Percentiles rank a stretch among this genome's conserved stretches.
These are phyloP conservation scores for Aureobasidium leucospermi DNA, from an alignment of 2,329 filamentous ascomycete genomes.

Conservation along the genomic window DNA sequence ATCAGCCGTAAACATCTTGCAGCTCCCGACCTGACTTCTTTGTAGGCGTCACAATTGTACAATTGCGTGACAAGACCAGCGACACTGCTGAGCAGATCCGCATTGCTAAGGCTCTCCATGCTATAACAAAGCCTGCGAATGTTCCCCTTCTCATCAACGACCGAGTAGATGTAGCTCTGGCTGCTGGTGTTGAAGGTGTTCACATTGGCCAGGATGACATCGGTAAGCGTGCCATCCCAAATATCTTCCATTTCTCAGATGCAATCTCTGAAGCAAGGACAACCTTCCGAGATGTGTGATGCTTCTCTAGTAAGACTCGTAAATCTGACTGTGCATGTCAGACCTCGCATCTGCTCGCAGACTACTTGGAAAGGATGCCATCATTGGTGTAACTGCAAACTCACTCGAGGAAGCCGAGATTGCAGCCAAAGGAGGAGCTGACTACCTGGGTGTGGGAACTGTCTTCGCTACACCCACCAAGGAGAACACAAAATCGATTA, in stretches of 20 bases:
- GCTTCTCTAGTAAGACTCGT: not conserved
- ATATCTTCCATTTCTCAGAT: not conserved
- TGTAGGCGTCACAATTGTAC: conserved; percentile 69
- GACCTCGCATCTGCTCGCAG: conserved; percentile 58
- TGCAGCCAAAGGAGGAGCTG: conserved; percentile 69
- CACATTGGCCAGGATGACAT: conserved; percentile 95
- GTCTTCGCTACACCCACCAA: conserved; percentile 84
- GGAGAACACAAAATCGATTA: conserved; percentile 75
- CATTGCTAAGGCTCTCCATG: conserved; percentile 65
- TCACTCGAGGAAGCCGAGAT: conserved; percentile 62
- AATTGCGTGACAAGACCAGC: conserved; percentile 82
- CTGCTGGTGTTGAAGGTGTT: conserved; percentile 81
- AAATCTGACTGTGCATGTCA: conserved; percentile 23
- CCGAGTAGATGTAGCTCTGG: conserved; percentile 79
- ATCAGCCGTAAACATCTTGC: not conserved
- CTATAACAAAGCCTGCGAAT: conserved; percentile 56
- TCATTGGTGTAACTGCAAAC: conserved; percentile 84
- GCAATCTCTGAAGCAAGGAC: not conserved
- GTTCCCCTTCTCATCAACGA: conserved; percentile 91
- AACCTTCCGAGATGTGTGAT: not conserved
- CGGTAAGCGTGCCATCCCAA: conserved; percentile 41
- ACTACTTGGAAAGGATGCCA: conserved; percentile 66
- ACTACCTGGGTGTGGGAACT: conserved; percentile 87
- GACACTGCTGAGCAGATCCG: conserved; percentile 64
- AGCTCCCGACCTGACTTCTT: not conserved